A percentile compares a stretch with the other conserved stretches of the same genome.
Evolutionary conservation across 2,329 filamentous ascomycete genomes (phyloP).

Genomic region (Chrysosporium keratinophilum): DNA sequence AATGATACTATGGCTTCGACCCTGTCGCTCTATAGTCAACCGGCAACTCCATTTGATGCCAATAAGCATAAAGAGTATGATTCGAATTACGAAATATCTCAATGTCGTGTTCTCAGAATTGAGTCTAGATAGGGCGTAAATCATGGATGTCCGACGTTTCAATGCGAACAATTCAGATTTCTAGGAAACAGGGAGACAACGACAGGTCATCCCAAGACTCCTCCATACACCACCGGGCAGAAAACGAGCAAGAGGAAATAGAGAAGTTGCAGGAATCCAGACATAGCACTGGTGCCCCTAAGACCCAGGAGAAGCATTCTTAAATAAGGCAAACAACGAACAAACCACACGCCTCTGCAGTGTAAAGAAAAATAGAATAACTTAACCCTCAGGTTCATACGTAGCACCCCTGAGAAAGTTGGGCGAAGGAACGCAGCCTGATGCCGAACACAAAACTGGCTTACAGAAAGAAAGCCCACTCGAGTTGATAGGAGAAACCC

Average conservation of each 20-base stretch:
- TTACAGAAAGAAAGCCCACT: neutral
- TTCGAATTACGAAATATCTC: too few relatives aligned
- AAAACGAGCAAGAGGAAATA: neutral
- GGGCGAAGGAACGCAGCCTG: neutral
- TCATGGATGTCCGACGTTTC: neutral
- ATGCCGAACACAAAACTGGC: neutral
- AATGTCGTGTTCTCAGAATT: too few relatives aligned
- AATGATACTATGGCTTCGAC: too few relatives aligned
- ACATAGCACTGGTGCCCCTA: too few relatives aligned
- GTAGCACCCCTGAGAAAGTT: neutral
- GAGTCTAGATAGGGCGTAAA: too few relatives aligned
- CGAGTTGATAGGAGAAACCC: neutral
- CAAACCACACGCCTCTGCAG: too few relatives aligned
- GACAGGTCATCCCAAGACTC: neutral
- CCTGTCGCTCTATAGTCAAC: too few relatives aligned
- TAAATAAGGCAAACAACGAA: too few relatives aligned
- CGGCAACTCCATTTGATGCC: too few relatives aligned
- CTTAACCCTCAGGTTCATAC: neutral
- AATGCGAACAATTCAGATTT: neutral
- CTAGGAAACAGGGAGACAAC: neutral
- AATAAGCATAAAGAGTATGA: too few relatives aligned
- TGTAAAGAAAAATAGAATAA: neutral
- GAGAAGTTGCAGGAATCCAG: neutral
- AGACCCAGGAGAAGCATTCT: neutral
- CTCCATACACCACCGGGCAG: slow-evolving; percentile 4